Percentiles rank a stretch among this genome's conserved stretches.
Evolutionary conservation across 768 basidiomycete species (phyloP).

Genomic region (Macrocybe gigantea): DNA sequence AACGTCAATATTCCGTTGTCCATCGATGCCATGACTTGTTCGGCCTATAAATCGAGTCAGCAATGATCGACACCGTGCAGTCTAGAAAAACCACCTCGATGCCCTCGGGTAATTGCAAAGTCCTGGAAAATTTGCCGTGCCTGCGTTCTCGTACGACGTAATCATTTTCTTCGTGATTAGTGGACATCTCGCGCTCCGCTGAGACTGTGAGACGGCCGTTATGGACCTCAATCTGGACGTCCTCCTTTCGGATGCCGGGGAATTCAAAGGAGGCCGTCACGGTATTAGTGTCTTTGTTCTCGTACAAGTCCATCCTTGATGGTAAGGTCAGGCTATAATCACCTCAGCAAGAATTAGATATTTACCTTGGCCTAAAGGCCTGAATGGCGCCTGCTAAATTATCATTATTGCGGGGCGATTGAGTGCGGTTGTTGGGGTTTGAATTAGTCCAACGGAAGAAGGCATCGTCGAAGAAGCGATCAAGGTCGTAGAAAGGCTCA

Average conservation of each 20-base stretch:
- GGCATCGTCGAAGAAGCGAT: background rate
- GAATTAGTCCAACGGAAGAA: background rate
- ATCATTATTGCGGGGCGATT: background rate
- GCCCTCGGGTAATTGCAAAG: conserved; percentile 40
- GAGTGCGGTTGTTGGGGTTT: no score
- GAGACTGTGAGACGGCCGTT: conserved; percentile 42
- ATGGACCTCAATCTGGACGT: conserved; percentile 39
- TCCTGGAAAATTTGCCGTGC: conserved; percentile 42
- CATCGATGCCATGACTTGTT: conserved; percentile 41
- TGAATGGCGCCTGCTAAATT: conserved; percentile 3
- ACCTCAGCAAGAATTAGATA: background rate
- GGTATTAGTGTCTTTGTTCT: conserved; percentile 30
- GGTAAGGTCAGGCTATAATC: background rate
- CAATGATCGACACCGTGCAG: background rate
- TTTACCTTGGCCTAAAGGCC: conserved; percentile 16
- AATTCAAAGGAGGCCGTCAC: conserved; percentile 51
- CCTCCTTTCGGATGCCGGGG: conserved; percentile 46
- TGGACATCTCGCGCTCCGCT: conserved; percentile 29
- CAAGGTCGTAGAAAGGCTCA: background rate
- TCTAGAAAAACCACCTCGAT: conserved; percentile 30
- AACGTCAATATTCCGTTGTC: conserved; percentile 40
- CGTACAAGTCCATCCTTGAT: conserved; percentile 43
- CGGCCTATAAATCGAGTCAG: conserved; percentile 18
- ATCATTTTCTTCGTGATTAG: conserved; percentile 24
- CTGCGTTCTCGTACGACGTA: conserved; percentile 41